Base-by-base conservation (phyloP, 257 asterid species). In the Solanum commersonii region DNA sequence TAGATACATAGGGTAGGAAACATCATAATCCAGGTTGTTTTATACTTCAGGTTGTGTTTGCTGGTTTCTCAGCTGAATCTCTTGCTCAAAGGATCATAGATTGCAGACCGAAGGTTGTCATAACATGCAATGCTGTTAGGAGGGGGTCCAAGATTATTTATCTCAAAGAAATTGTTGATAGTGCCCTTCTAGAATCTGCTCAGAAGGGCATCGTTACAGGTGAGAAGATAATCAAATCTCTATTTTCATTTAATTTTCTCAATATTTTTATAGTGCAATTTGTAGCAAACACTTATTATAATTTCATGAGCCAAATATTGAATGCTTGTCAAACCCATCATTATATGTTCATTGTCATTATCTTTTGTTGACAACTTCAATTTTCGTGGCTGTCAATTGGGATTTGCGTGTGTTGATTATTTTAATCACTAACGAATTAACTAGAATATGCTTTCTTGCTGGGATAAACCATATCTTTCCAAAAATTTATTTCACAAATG, bases 31-130 rank as follows among this genome's bases (percentile, higher is more conserved):
- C 70, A 38, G 49, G 63, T 49, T 72, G 88, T 87, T 76, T 74
- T 63, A 40, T 63, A 18, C 60, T 87, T 89, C 92, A 97, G 99
- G 98, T 97, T 89, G 99, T 97, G 87, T 97, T 97, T 95, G 98
- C 99, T 87, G 98, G 99, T 60, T 97, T 96, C 89, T 97, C 98
- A 42, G 93, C 98, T 79, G 99, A 97, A 87, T 93, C 99, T 91
- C 93, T 97, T 86, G 88, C 95, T 82, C 99, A 97, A 91, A 94
- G 99, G 93, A 95, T 97, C 90, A 88, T 92, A 89, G 98, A 97
- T 89, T 97, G 98, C 94, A 95, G 93, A 91, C 98, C 99, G 29
- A 97, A 95, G 91, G 95, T 94, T 82, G 94, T 97, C 56, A 90
- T 97, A 90, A 96, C 98, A 88, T 97, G 99, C 94, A 96, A 97